Percentiles rank a stretch among this genome's conserved stretches.
These are phyloP conservation scores for Amylostereum chailletii DNA, from an alignment of 1,284 basidiomycete genomes.

Conservation along the genomic window DNA sequence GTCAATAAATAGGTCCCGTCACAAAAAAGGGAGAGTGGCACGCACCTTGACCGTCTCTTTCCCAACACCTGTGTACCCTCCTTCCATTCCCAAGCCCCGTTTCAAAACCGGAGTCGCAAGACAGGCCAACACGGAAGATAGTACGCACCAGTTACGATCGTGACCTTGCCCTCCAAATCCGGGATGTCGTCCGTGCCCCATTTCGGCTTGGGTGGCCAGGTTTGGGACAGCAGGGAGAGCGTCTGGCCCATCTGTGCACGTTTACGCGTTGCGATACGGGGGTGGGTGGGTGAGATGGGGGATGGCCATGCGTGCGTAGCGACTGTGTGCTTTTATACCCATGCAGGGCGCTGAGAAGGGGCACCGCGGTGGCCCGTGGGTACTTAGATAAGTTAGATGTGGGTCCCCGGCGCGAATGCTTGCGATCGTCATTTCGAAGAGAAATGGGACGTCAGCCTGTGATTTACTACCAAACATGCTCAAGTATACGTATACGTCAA, in stretches of 20 bases:
- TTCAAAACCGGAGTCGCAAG: neutral
- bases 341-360: too few species aligned
- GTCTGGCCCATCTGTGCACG: neutral
- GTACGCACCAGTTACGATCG: conserved; percentile 11
- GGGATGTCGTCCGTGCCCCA: conserved; percentile 26
- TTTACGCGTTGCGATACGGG: too few species aligned
- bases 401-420: too few species aligned
- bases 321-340: too few species aligned
- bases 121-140: neutral
- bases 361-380: too few species aligned
- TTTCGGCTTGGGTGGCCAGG: conserved; percentile 21
- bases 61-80: conserved; percentile 19
- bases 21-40: neutral
- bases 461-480: too few species aligned
- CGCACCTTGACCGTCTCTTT: conserved; percentile 8
- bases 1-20: neutral
- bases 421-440: too few species aligned
- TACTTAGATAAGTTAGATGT: too few species aligned
- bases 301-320: too few species aligned
- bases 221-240: conserved; percentile 11
- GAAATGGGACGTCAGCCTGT: too few species aligned
- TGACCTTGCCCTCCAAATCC: conserved; percentile 29
- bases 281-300: too few species aligned
- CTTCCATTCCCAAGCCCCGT: conserved; percentile 3
- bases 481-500: too few species aligned